These are phyloP conservation scores for Crithidia mellificae DNA, from an alignment of 208 protist species.

Conservation along the genomic window DNA sequence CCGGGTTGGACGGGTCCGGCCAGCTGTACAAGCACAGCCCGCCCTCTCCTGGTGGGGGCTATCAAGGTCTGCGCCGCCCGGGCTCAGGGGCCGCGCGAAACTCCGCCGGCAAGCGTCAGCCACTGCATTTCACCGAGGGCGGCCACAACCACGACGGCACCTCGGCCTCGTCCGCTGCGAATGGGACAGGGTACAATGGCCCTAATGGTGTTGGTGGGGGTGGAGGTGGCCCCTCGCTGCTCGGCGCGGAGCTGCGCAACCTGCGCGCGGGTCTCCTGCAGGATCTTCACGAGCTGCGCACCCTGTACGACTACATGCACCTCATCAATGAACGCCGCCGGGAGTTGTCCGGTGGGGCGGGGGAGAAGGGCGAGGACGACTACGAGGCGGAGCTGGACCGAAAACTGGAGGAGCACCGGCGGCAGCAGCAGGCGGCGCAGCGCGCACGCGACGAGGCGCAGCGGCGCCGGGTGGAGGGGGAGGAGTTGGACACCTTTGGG, in stretches of 20 bases:
- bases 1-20: neutral
- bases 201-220: too few relatives aligned
- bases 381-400: slow-evolving; percentile 63
- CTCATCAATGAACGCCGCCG: slow-evolving; percentile 55
- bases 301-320: slow-evolving; percentile 65
- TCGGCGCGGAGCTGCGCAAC: slow-evolving; percentile 27
- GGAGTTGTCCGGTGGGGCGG: slow-evolving; percentile 11
- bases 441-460: slow-evolving; percentile 43
- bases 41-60: neutral
- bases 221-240: neutral
- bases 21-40: neutral
- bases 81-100: neutral
- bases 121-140: neutral
- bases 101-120: neutral
- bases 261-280: slow-evolving; percentile 57
- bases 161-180: neutral
- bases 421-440: slow-evolving; percentile 45
- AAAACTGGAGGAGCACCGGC: slow-evolving; percentile 26
- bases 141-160: neutral
- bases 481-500: slow-evolving; percentile 31
- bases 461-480: slow-evolving; percentile 62
- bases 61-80: neutral
- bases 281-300: slow-evolving; percentile 63
- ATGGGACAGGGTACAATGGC: too few relatives aligned
- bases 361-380: slow-evolving; percentile 44